Evolutionary conservation across 176 grass and related monocot species (phyloP), one percentile per base, ranked within the genome.

Genomic region (Oryza nivara): DNA sequence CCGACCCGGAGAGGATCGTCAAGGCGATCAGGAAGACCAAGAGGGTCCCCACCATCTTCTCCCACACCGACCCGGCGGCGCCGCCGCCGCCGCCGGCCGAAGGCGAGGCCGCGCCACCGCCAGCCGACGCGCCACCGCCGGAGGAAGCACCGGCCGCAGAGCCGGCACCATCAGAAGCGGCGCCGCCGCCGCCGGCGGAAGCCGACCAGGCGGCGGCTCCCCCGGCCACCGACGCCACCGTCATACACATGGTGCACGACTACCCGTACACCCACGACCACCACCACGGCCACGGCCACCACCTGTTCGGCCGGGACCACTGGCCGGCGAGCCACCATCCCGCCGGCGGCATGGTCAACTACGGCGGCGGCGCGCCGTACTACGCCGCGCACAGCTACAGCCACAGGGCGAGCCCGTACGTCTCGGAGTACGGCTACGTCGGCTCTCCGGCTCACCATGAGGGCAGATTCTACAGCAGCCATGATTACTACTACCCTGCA

Each of bases 11-110:
- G 68, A 87, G 63, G 43, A 95, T 98, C 11, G 67, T 93, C n/a
- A 95, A 93, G 84, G 92, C 92, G 49, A 95, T 98, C 80, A 98
- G 83, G 92, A 92, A 88, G 85, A 87, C 87, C 46, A 95, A 86
- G 67, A 98, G 86, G 80, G 68, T 85, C 8, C 89, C 96, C 13
- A 95, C 91, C 0, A 85, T 98, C 58, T 92, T 75, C 79, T 92
- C 93, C 3, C 91, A 92, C 80, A 86, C 84, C 0, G 70, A 93
- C 6, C 89, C 83, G 4, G 22, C 54, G 3, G 85, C 79, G 15
- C 72, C 77, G 61, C 56, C 60, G 23, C 49, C 92, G 1, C 56
- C 52, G 0, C 11, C 87, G 0, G 14, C 87, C 4, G 77, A 85
- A 20, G 85, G 25, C 4, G 78, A 83, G 6, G 68, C 72, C 41